Evolutionary conservation across 169 alveolate species (phyloP), one percentile per base, ranked within the genome.

Genomic region (Theileria annulata): DNA sequence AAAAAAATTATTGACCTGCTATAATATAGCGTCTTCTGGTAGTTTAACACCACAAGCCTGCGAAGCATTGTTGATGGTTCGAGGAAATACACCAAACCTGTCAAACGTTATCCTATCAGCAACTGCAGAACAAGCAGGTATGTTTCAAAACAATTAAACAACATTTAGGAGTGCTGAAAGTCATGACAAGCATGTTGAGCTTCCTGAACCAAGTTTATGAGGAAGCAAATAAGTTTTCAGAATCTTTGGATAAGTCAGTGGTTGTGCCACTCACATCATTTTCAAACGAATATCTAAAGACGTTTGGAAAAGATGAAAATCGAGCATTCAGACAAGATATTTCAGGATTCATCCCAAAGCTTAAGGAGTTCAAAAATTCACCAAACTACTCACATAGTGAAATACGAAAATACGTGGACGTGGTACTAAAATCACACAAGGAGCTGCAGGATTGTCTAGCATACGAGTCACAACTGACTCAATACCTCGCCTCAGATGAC

Each of bases 41-140:
- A 60, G 60, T 23, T 67, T 60, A 13, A 59, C 79, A 19, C 67
- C 59, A 13, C 54, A 56, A 23, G 66, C 86, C 0, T 58, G 35
- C 31, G 86, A 83, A 28, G 86, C 90, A 15, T 60, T 83, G 42
- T 75, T 69, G 23, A 27, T 12, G n/a, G 58, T 67, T 23, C 15
- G 90, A 28, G 68, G 86, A 30, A 79, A 83, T 31, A 21, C 28
- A 19, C 17, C 73, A 9, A 27, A n/a, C 13, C 5, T 77, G 6
- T 79, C 79, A 0, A 69, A 68, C 28, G 33, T 76, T 15, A 80
- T 83, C 2, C 69, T 42, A 37, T 27, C 69, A 3, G 73, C 71
- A 12, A 83, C 90, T 3, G 77, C 66, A 28, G 90, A 83, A 42
- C 90, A 83, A 31, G 25, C 69, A 49, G 90, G 90, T 49, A 68